A percentile compares a stretch with the other conserved stretches of the same genome.
These are phyloP conservation scores for Aspergillus sergii DNA, from an alignment of 2,329 filamentous ascomycete species.

Conservation along the genomic window DNA sequence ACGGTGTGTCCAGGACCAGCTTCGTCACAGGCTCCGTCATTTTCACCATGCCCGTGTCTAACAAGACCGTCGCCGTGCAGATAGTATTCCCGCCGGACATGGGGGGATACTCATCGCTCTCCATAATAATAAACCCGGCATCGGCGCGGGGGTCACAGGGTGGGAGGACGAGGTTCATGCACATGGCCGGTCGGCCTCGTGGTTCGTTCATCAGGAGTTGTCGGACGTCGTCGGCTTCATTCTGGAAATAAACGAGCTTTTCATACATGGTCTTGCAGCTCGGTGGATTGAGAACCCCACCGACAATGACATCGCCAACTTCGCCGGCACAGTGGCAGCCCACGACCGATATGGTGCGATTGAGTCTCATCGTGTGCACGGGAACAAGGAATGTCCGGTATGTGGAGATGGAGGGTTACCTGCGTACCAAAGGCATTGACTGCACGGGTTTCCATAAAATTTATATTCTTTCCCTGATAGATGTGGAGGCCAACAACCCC, in stretches of 20 bases:
- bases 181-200: constrained; percentile 44
- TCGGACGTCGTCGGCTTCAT: constrained; percentile 43
- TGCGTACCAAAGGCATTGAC: neutral
- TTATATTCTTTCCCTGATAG: neutral
- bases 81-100: constrained; percentile 52
- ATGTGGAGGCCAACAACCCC: neutral
- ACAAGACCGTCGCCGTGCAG: constrained; percentile 46
- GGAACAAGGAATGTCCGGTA: constrained; percentile 34
- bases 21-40: constrained; percentile 49
- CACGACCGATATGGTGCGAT: constrained; percentile 16
- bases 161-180: constrained; percentile 44
- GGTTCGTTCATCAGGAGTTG: constrained; percentile 51
- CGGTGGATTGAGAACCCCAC: constrained; percentile 47
- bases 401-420: neutral
- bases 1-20: constrained; percentile 48
- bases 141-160: constrained; percentile 49
- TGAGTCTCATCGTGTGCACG: constrained; percentile 26
- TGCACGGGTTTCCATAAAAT: neutral
- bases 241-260: constrained; percentile 47
- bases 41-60: constrained; percentile 51
- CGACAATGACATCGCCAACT: constrained; percentile 53
- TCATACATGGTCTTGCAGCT: constrained; percentile 49
- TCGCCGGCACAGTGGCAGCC: constrained; percentile 32
- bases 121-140: constrained; percentile 50
- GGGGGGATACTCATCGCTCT: constrained; percentile 48